A percentile compares a stretch with the other conserved stretches of the same genome.
phyloP scores from a whole-genome alignment of 768 basidiomycete species.

The Agrocybe chaxingu region DNA sequence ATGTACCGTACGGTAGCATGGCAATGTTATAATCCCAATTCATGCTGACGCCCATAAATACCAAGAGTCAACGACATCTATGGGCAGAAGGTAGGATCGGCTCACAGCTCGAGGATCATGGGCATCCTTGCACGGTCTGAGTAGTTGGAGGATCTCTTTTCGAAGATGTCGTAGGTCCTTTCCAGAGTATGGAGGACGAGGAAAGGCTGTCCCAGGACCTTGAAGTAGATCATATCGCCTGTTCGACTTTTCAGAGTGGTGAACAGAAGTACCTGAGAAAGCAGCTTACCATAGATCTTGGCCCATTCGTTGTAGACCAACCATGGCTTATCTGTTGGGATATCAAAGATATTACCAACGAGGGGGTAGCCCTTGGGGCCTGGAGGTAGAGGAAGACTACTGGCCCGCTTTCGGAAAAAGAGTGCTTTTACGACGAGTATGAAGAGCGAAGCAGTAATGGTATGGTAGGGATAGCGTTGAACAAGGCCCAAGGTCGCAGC shows the following conservation, averaged over 20 bases:
- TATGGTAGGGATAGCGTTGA: not conserved
- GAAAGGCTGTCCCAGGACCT: slow-evolving; percentile 34
- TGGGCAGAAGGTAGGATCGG: not conserved
- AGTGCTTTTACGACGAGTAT: not conserved
- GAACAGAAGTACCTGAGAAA: not conserved
- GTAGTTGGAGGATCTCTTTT: slow-evolving; percentile 50
- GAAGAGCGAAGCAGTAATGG: not conserved
- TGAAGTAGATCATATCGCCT: slow-evolving; percentile 55
- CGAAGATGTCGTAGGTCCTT: slow-evolving; percentile 48
- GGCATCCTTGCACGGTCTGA: slow-evolving; percentile 44
- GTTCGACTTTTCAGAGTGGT: not conserved
- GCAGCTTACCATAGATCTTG: slow-evolving; percentile 25
- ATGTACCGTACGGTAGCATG: slow-evolving; percentile 35
- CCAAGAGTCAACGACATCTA: not conserved
- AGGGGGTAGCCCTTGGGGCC: slow-evolving; percentile 28
- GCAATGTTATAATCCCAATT: slow-evolving; percentile 39
- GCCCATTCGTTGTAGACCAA: slow-evolving; percentile 26
- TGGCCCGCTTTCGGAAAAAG: not conserved
- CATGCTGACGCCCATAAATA: slow-evolving; percentile 13
- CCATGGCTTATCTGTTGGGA: slow-evolving; percentile 25
- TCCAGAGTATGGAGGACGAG: slow-evolving; percentile 22
- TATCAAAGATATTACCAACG: slow-evolving; percentile 26
- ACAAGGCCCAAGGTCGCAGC: not conserved
- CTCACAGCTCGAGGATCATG: slow-evolving; percentile 49
- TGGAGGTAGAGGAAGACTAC: slow-evolving; percentile 20